Conservation (phyloP, 1,284 basidiomycete species). For the Leccinum proliferum region DNA sequence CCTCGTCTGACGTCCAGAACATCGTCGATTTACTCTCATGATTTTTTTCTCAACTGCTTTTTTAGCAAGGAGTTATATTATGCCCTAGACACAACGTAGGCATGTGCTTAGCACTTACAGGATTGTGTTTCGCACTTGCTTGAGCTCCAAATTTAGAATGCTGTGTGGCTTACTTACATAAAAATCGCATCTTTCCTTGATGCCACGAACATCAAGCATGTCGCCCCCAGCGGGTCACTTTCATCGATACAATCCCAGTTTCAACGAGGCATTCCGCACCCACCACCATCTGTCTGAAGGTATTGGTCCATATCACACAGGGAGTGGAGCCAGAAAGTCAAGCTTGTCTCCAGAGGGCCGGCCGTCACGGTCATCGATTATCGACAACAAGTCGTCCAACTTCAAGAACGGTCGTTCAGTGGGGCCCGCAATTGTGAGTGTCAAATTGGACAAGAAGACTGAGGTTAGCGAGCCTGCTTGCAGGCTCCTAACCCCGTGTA, state of each 20-base stretch:
- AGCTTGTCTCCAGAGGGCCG: neutral
- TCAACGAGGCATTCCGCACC: neutral
- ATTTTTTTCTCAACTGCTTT: too few relatives aligned
- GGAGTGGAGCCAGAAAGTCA: neutral
- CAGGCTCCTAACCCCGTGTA: neutral
- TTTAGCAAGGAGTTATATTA: constrained; percentile 6
- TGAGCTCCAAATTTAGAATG: neutral
- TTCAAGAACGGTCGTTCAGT: neutral
- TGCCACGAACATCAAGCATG: neutral
- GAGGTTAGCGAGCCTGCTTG: neutral
- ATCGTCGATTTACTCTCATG: too few relatives aligned
- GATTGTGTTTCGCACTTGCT: neutral
- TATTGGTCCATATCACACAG: neutral
- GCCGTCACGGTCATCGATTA: neutral
- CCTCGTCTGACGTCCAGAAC: too few relatives aligned
- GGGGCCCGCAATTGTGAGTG: neutral
- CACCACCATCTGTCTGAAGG: neutral
- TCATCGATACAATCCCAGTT: neutral
- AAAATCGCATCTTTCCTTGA: too few relatives aligned
- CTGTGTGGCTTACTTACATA: too few relatives aligned
- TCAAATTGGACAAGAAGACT: neutral
- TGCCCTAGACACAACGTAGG: neutral
- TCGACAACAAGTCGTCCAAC: neutral
- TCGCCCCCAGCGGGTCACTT: neutral
- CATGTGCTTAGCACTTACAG: neutral